phyloP scores from a whole-genome alignment of 179 eudicot genomes.

The Beta lomatogona region DNA sequence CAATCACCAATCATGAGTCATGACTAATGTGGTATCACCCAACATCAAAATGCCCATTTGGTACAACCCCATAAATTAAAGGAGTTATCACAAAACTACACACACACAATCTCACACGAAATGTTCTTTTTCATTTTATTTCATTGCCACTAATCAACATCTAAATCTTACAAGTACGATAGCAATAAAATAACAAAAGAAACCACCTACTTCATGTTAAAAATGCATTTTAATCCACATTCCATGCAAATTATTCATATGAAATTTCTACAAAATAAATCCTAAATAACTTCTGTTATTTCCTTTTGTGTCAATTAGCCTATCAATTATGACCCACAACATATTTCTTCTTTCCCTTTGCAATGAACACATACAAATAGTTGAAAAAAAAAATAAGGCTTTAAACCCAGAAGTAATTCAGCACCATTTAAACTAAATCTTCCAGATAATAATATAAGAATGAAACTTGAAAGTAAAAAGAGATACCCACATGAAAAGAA shows the following conservation, averaged over 20 bases:
- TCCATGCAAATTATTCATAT: background rate
- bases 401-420: conserved; percentile 1
- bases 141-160: background rate
- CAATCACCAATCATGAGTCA: background rate
- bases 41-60: background rate
- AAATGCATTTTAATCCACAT: background rate
- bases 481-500: conserved; percentile 61
- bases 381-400: no score
- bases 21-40: background rate
- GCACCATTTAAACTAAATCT: background rate
- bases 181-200: background rate
- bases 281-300: background rate
- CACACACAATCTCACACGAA: background rate
- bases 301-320: no score
- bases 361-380: no score
- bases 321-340: no score
- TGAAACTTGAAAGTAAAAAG: background rate
- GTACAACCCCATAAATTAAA: background rate
- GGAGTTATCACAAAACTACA: background rate
- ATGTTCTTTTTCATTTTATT: no score
- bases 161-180: background rate
- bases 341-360: no score
- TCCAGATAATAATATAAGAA: background rate
- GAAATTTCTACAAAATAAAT: background rate
- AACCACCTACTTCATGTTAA: background rate